Evolutionary conservation across 2,329 filamentous ascomycete species (phyloP), one percentile per base, ranked within the genome.

Genomic region (Talaromyces pinophilus): DNA sequence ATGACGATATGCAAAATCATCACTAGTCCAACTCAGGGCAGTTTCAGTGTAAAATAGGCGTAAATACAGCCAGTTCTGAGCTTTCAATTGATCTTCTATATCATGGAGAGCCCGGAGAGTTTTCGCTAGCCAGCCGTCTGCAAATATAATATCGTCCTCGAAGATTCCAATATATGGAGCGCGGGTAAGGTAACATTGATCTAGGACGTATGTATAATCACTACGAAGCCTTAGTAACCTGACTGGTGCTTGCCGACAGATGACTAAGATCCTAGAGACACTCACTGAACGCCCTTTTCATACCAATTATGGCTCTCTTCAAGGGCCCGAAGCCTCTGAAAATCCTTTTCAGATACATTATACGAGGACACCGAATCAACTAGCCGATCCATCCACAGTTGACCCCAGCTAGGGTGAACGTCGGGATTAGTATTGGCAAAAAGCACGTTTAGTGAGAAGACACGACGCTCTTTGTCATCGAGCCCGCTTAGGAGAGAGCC

Each of bases 91-190:
- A 4, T 52, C n/a, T 11, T 63, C 46, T 48, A 50, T 63, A 28
- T 28, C 44, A 40, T 52, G n/a, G 0, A 75, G 67, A 8, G 65
- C 69, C 15, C 71, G 71, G 5, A 76, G 63, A 1, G 75, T 75
- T 57, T 74, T 75, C 6, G 71, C 64, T 42, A 78, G 60, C 77
- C 77, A 79, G 17, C 76, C 76, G n/a, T 76, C 73, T 1, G 76
- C 76, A 19, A 78, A 69, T 28, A 79, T 73, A 44, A 78, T 74
- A 52, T 79, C 76, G 68, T 79, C 77, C 66, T 79, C 77, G 64
- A 79, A 75, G 5, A 79, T 72, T 13, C 71, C 70, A 19, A 75
- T 78, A 61, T 77, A 79, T 2, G 73, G 72, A 1, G 76, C 72
- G 5, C 69, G 70, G 3, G 71, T 74, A 7, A 70, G 30, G 19